Conservation (phyloP, 106 monocot species). For the Apostasia shenzhenica region DNA sequence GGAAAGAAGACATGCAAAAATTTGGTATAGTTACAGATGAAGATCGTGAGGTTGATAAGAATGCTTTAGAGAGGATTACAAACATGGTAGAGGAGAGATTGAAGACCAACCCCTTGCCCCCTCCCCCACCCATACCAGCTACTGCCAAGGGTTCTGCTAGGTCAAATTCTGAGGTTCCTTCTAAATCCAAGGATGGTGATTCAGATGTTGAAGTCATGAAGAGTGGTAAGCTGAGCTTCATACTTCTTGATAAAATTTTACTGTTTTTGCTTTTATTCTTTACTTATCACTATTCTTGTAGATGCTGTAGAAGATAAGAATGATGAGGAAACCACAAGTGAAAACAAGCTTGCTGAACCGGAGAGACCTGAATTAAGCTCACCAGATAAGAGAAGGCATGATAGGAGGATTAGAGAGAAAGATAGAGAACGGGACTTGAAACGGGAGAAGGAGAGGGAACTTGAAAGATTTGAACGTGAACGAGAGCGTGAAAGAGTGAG, state of each 20-base stretch:
- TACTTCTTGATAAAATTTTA: background rate
- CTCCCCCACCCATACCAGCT: slow-evolving; percentile 46
- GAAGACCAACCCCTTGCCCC: slow-evolving; percentile 67
- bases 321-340: slow-evolving; percentile 68
- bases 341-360: slow-evolving; percentile 38
- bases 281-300: slow-evolving; percentile 8
- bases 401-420: slow-evolving; percentile 55
- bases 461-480: slow-evolving; percentile 80
- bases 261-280: background rate
- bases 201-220: slow-evolving; percentile 49
- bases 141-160: slow-evolving; percentile 32
- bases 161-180: slow-evolving; percentile 50
- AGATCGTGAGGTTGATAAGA: slow-evolving; percentile 71
- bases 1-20: slow-evolving; percentile 49
- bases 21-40: slow-evolving; percentile 91
- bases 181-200: slow-evolving; percentile 57
- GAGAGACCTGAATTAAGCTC: slow-evolving; percentile 57
- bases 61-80: slow-evolving; percentile 62
- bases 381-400: slow-evolving; percentile 55
- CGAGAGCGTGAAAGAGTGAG: slow-evolving; percentile 63
- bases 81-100: slow-evolving; percentile 81
- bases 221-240: slow-evolving; percentile 31
- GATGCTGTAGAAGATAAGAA: slow-evolving; percentile 58
- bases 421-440: slow-evolving; percentile 65
- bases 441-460: slow-evolving; percentile 71